Evolutionary conservation across 257 asterid genomes (phyloP).

Genomic region (Lycium ferocissimum): DNA sequence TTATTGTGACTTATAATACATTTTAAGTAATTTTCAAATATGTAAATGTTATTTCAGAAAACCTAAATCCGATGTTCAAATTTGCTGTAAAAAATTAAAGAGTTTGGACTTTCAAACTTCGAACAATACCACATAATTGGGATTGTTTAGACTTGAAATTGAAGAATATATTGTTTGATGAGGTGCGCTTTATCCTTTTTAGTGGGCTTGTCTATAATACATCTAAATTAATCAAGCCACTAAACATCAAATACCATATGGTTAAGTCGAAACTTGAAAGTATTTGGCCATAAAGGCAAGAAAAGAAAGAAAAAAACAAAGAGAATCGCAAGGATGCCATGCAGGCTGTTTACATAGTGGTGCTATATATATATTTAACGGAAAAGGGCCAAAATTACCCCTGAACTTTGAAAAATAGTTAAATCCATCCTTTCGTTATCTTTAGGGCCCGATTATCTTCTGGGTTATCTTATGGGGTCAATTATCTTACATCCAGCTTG

Average conservation of each 20-base stretch:
- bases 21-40: neutral
- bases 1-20: neutral
- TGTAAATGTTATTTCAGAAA: neutral
- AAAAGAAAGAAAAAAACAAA: no score
- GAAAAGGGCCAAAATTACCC: no score
- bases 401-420: no score
- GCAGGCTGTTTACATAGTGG: neutral
- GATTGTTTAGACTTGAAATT: neutral
- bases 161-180: neutral
- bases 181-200: neutral
- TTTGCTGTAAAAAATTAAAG: neutral
- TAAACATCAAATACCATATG: neutral
- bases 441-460: no score
- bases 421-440: no score
- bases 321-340: neutral
- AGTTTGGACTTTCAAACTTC: neutral
- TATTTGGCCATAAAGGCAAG: neutral
- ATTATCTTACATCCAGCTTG: no score
- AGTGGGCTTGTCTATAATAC: neutral
- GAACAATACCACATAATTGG: neutral
- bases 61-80: fast-evolving
- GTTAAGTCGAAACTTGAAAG: neutral
- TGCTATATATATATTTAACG: no score
- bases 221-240: neutral
- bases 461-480: no score